Conservation (phyloP, 495 filamentous ascomycete species). For the Penicillium coprophilum region DNA sequence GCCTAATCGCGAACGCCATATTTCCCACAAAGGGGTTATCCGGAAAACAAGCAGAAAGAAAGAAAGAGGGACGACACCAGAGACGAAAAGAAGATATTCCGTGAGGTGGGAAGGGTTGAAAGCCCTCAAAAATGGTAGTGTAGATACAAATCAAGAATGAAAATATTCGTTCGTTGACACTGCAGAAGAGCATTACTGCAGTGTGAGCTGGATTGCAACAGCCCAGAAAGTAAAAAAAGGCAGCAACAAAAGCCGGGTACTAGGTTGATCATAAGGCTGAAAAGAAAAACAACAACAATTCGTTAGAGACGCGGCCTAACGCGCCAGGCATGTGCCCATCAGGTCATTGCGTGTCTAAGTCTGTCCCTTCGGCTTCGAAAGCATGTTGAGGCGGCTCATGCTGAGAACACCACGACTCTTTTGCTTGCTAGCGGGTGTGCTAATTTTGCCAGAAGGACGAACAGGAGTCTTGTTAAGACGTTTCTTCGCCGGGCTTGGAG, state of each 20-base stretch:
- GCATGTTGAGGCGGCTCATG: slow-evolving; percentile 51
- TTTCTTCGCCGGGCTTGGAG: slow-evolving; percentile 41
- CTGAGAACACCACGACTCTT: slow-evolving; percentile 43
- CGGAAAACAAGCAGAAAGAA: slow-evolving; percentile 6
- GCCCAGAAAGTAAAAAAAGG: slow-evolving; percentile 1
- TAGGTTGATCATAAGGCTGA: slow-evolving; percentile 1
- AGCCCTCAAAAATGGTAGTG: slow-evolving; percentile 2
- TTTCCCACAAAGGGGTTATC: slow-evolving; percentile 1
- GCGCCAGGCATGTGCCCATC: slow-evolving; percentile 16
- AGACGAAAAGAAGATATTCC: slow-evolving; percentile 8
- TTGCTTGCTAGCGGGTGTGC: slow-evolving; percentile 41
- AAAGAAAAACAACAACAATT: slow-evolving; percentile 10
- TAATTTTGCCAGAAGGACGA: slow-evolving; percentile 33
- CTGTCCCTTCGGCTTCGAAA: slow-evolving; percentile 50
- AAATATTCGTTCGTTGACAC: slow-evolving; percentile 10
- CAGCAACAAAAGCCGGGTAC: slow-evolving; percentile 1
- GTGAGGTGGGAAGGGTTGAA: background rate
- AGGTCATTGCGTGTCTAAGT: slow-evolving; percentile 15
- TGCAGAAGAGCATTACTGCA: slow-evolving; percentile 15
- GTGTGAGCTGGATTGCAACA: background rate
- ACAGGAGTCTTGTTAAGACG: slow-evolving; percentile 35
- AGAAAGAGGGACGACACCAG: slow-evolving; percentile 4
- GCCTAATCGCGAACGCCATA: slow-evolving; percentile 17
- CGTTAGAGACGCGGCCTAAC: slow-evolving; percentile 9
- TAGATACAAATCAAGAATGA: slow-evolving; percentile 24